Evolutionary conservation across 2,329 filamentous ascomycete species (phyloP).

Genomic region (Pezicula carpinea): DNA sequence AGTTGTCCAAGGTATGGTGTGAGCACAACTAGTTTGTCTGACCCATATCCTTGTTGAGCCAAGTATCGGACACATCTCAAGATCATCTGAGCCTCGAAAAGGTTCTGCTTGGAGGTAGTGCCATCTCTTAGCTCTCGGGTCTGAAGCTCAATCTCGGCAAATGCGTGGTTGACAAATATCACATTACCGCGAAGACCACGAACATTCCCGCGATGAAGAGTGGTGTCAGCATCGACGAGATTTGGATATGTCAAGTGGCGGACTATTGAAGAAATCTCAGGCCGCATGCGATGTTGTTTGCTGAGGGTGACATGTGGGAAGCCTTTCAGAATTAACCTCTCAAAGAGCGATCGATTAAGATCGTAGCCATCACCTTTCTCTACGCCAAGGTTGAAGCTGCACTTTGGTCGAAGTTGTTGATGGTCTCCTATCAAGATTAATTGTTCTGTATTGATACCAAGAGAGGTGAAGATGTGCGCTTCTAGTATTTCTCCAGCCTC

Average conservation of each 20-base stretch:
- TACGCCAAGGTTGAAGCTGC: slow-evolving; percentile 54
- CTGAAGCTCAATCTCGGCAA: slow-evolving; percentile 44
- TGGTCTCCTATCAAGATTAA: slow-evolving; percentile 70
- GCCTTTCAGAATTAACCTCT: slow-evolving; percentile 55
- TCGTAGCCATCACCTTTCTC: slow-evolving; percentile 63
- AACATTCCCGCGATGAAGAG: slow-evolving; percentile 39
- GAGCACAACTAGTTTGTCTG: slow-evolving; percentile 60
- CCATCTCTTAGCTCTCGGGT: slow-evolving; percentile 47
- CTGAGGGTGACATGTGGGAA: slow-evolving; percentile 48
- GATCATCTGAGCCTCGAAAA: slow-evolving; percentile 62
- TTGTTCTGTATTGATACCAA: slow-evolving; percentile 53
- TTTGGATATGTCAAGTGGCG: slow-evolving; percentile 57
- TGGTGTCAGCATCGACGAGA: slow-evolving; percentile 50
- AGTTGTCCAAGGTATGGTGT: slow-evolving; percentile 72
- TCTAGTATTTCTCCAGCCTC: slow-evolving; percentile 73
- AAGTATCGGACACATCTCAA: slow-evolving; percentile 62
- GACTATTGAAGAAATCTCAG: slow-evolving; percentile 59
- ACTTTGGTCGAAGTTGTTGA: slow-evolving; percentile 65
- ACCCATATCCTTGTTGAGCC: slow-evolving; percentile 65
- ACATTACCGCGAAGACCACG: slow-evolving; percentile 56
- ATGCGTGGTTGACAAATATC: slow-evolving; percentile 61
- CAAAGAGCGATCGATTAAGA: slow-evolving; percentile 64
- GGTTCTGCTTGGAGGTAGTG: slow-evolving; percentile 54
- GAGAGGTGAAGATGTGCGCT: slow-evolving; percentile 57
- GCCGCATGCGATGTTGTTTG: slow-evolving; percentile 65